Evolutionary conservation across 257 asterid genomes (phyloP).

Genomic region (Ballota nigra): DNA sequence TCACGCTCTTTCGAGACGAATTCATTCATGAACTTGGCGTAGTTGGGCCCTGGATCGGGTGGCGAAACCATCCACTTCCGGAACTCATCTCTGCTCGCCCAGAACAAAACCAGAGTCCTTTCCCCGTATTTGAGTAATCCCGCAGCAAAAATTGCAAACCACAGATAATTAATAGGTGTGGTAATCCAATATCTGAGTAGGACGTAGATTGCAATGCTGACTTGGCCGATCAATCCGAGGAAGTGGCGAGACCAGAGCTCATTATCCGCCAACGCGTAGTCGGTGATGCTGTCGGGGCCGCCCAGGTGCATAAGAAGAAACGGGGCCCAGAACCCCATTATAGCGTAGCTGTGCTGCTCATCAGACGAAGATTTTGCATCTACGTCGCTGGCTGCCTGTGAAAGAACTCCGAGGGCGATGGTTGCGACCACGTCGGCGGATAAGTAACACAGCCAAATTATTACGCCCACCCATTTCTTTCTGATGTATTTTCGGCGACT

Average conservation of each 20-base stretch:
- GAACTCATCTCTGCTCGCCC: conserved; percentile 35
- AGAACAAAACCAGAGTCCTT: conserved; percentile 34
- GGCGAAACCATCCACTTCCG: conserved; percentile 36
- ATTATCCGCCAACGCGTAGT: conserved; percentile 42
- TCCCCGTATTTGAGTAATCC: conserved; percentile 44
- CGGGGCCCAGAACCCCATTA: conserved; percentile 27
- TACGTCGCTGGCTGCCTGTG: neutral
- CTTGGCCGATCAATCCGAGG: conserved; percentile 30
- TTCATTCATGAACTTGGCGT: conserved; percentile 47
- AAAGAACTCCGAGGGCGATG: conserved; percentile 24
- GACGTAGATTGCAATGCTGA: conserved; percentile 26
- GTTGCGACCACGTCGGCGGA: conserved; percentile 31
- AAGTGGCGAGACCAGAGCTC: conserved; percentile 40
- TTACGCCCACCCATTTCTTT: neutral
- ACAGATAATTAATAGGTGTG: neutral
- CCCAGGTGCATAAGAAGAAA: conserved; percentile 50
- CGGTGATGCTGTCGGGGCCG: conserved; percentile 45
- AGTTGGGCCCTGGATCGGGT: conserved; percentile 54
- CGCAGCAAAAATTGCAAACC: conserved; percentile 22
- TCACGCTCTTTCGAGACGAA: conserved; percentile 26
- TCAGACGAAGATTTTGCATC: conserved; percentile 9
- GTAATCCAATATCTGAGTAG: conserved; percentile 13
- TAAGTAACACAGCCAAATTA: conserved; percentile 22
- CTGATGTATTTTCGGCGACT: conserved; percentile 22
- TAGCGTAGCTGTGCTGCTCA: neutral